These are phyloP conservation scores for Aspergillus affinis DNA, from an alignment of 495 filamentous ascomycete genomes.

Conservation along the genomic window DNA sequence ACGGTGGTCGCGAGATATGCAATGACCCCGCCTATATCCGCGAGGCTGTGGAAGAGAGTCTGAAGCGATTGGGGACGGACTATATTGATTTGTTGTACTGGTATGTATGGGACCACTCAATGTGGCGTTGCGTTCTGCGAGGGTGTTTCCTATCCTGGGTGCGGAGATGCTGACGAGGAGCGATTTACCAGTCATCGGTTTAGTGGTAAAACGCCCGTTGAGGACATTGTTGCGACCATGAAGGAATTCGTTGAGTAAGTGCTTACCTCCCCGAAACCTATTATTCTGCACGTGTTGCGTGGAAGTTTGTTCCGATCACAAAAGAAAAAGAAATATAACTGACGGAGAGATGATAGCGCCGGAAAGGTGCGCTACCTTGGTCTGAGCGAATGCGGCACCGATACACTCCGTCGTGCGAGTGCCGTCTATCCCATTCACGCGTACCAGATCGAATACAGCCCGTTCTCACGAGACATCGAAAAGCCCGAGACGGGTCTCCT, in stretches of 20 bases:
- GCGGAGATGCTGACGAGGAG: neutral
- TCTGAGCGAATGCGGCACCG: slow-evolving; percentile 56
- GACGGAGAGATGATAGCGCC: neutral
- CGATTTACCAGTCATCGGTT: slow-evolving; percentile 34
- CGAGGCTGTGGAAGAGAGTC: slow-evolving; percentile 47
- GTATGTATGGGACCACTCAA: neutral
- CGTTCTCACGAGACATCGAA: slow-evolving; percentile 61
- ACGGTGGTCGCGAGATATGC: slow-evolving; percentile 30
- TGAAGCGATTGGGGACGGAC: slow-evolving; percentile 51
- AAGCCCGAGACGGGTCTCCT: slow-evolving; percentile 46
- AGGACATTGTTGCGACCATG: slow-evolving; percentile 59
- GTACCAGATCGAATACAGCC: slow-evolving; percentile 66
- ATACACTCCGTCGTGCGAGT: slow-evolving; percentile 60
- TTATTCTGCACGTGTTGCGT: too few relatives aligned
- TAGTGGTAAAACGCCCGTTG: slow-evolving; percentile 53
- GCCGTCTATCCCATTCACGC: slow-evolving; percentile 59
- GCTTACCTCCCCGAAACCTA: neutral
- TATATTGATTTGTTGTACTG: slow-evolving; percentile 63
- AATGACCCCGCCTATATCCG: slow-evolving; percentile 55
- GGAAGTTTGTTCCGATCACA: neutral
- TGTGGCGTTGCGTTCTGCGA: too few relatives aligned
- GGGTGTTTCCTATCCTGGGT: too few relatives aligned
- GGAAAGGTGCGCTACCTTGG: slow-evolving; percentile 64
- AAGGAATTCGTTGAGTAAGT: slow-evolving; percentile 42
- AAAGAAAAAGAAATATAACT: neutral